phyloP scores from a whole-genome alignment of 257 asterid genomes.

The Galeopsis tetrahit region DNA sequence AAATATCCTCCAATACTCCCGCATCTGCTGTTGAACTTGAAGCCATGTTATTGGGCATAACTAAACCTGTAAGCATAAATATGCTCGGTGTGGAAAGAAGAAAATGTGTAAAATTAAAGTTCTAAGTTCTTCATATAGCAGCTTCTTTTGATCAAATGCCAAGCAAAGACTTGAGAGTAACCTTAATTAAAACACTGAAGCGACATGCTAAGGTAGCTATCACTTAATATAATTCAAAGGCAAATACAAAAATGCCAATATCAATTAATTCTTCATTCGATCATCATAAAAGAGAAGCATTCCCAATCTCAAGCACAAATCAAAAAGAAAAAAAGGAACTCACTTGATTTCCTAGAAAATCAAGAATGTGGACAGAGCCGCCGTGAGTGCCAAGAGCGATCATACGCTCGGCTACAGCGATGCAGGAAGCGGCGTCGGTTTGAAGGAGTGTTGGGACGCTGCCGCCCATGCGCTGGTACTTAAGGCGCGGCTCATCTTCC shows the following conservation, averaged over 20 bases:
- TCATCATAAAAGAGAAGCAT: constrained; percentile 10
- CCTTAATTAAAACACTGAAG: background rate
- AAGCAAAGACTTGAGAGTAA: constrained; percentile 14
- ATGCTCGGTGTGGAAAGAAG: constrained; percentile 12
- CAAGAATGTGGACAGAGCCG: constrained; percentile 90
- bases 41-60: background rate
- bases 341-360: constrained; percentile 96
- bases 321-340: constrained; percentile 22
- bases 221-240: constrained; percentile 15
- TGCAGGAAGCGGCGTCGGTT: constrained; percentile 87
- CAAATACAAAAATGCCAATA: constrained; percentile 15
- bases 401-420: constrained; percentile 94
- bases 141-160: constrained; percentile 23
- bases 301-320: constrained; percentile 17
- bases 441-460: constrained; percentile 85
- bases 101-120: background rate
- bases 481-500: constrained; percentile 88
- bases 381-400: constrained; percentile 91
- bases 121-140: constrained; percentile 1
- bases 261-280: constrained; percentile 26
- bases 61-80: constrained; percentile 14
- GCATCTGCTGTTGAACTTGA: constrained; percentile 15
- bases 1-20: constrained; percentile 24
- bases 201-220: background rate
- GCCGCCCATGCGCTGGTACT: constrained; percentile 99